Percentiles rank a stretch among this genome's conserved stretches.
Conservation (phyloP, 2,329 filamentous ascomycete species). For the Fusarium sp. region DNA sequence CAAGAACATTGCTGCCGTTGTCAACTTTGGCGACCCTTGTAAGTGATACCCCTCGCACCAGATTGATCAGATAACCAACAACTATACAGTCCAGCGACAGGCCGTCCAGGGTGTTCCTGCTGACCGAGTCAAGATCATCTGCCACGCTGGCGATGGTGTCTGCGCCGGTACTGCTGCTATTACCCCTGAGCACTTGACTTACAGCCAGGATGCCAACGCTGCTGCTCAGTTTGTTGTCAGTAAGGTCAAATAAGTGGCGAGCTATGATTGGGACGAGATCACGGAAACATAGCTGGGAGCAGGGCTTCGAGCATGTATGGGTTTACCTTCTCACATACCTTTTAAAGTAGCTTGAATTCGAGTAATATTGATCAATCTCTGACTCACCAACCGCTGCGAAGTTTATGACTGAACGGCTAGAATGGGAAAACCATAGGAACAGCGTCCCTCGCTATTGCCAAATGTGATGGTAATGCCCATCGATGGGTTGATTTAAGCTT, state of each 20-base stretch:
- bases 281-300: not conserved
- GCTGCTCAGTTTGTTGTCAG: conserved; percentile 45
- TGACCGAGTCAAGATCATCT: conserved; percentile 45
- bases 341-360: not conserved
- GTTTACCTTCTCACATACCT: not conserved
- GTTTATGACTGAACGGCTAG: too few species aligned
- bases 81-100: conserved; percentile 32
- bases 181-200: conserved; percentile 43
- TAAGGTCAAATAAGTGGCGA: conserved; percentile 26
- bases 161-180: conserved; percentile 46
- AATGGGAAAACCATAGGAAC: too few species aligned
- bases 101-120: conserved; percentile 35
- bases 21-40: conserved; percentile 48
- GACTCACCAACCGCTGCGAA: too few species aligned
- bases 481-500: too few species aligned
- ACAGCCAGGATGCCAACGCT: conserved; percentile 44
- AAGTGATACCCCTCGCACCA: conserved; percentile 10
- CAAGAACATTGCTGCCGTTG: conserved; percentile 44
- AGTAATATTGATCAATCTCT: not conserved
- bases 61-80: not conserved
- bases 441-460: too few species aligned
- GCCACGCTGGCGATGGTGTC: conserved; percentile 49
- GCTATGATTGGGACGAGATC: not conserved
- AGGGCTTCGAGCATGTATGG: not conserved
- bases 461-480: too few species aligned